Percentiles rank a stretch among this genome's conserved stretches.
Evolutionary conservation across 441 rosid genomes (phyloP).

Genomic region (Viola pubescens): DNA sequence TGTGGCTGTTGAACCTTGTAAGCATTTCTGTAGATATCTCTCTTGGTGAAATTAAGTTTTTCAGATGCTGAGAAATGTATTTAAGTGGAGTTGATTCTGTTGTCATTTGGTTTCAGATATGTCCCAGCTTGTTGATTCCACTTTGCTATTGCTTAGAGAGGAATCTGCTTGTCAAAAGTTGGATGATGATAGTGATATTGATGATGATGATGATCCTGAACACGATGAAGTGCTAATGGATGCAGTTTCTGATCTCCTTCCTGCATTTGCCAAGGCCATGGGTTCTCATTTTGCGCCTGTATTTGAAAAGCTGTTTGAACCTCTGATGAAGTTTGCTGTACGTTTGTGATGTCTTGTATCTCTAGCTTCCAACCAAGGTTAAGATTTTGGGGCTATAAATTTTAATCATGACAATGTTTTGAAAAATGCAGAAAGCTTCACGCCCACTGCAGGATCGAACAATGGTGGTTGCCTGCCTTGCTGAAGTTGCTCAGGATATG

Average conservation of each 20-base stretch:
- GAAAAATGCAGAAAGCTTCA: constrained; percentile 59
- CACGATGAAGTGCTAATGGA: constrained; percentile 99
- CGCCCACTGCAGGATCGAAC: constrained; percentile 89
- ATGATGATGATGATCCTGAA: constrained; percentile 64
- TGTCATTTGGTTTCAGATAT: constrained; percentile 46
- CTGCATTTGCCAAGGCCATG: constrained; percentile 95
- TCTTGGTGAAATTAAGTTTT: not conserved
- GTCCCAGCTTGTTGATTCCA: constrained; percentile 69
- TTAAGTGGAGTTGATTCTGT: constrained; percentile 19
- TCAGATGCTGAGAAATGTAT: not conserved
- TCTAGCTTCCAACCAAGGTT: not conserved
- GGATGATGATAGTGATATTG: constrained; percentile 67
- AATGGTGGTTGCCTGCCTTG: constrained; percentile 97
- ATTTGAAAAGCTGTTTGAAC: constrained; percentile 76
- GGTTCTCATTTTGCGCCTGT: constrained; percentile 89
- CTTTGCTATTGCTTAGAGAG: constrained; percentile 63
- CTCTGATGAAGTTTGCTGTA: constrained; percentile 94
- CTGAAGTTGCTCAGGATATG: constrained; percentile 98
- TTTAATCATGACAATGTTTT: constrained; percentile 26
- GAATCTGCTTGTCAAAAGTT: constrained; percentile 82
- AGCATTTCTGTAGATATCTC: constrained; percentile 25
- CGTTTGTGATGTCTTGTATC: constrained; percentile 23
- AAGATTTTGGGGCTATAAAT: constrained; percentile 7
- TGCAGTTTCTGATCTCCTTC: constrained; percentile 97
- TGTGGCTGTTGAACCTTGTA: constrained; percentile 75